Conservation (phyloP, 2,329 filamentous ascomycete species). For the Fusarium pilosicola region DNA sequence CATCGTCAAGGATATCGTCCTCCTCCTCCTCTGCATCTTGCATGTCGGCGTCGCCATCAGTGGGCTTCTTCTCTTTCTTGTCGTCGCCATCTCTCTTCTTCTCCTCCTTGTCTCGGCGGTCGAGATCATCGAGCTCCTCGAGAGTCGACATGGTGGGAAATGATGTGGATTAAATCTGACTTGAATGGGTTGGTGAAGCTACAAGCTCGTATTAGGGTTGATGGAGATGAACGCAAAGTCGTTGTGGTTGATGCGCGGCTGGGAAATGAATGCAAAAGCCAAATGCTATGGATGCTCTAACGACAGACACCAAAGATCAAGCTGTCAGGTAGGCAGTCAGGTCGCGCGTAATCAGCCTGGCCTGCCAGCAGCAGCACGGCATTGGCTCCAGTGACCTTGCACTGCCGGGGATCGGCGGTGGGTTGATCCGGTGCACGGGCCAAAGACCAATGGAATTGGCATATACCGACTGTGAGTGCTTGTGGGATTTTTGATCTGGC, state of each 20-base stretch:
- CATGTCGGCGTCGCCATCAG: conserved; percentile 87
- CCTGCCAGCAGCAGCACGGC: conserved; percentile 25
- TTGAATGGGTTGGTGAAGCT: background rate
- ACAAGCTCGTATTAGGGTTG: background rate
- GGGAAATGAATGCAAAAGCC: conserved; percentile 22
- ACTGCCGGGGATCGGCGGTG: conserved; percentile 32
- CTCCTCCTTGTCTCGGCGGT: conserved; percentile 81
- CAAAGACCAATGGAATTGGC: conserved; percentile 8
- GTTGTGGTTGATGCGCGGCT: background rate
- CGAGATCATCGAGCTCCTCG: conserved; percentile 90
- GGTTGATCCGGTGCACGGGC: conserved; percentile 43
- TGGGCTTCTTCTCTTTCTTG: conserved; percentile 56
- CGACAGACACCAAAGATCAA: conserved; percentile 31
- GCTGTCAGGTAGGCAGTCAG: conserved; percentile 44
- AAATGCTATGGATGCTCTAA: conserved; percentile 28
- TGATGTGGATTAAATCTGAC: conserved; percentile 5
- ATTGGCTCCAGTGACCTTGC: conserved; percentile 26
- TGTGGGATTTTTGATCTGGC: conserved; percentile 38
- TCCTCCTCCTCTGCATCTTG: conserved; percentile 80
- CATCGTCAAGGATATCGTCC: conserved; percentile 88
- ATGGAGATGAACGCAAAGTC: background rate
- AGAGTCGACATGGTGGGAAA: conserved; percentile 79
- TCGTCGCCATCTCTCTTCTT: conserved; percentile 57
- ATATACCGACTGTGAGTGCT: conserved; percentile 2
- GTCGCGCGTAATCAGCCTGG: conserved; percentile 47